Base-by-base conservation (phyloP, 257 asterid species). In the Solanum habrochaites region DNA sequence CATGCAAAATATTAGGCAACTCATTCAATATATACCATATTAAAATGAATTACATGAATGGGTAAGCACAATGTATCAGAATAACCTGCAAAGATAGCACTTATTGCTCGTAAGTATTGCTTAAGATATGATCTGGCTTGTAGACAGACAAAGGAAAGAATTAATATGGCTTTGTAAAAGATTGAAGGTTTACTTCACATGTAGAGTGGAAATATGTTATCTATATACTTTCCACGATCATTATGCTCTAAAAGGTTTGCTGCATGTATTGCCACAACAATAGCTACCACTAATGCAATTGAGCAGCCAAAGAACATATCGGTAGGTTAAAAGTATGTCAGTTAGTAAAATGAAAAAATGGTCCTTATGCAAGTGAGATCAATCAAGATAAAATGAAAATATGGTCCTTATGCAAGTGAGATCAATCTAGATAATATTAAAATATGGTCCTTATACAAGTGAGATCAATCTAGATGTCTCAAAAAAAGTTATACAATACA, bases 231-330 rank as follows among this genome's bases (percentile, higher is more conserved):
- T 2, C 40, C 87, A 49, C 92, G 90, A 47, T 91, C 94, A 23
- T 29, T 85, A 35, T 87, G 91, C 6, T 91, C 25, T 25, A 94
- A 93, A 88, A 94, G 94, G 73, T 92, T 45, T 58, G 94, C 86
- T 1, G 91, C 94, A 60, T 90, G 96, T 87, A 95, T 49, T 21
- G 91, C 2, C 86, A 91, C 83, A 37, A 88, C 20, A 16, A 94
- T 88, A 82, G 91, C 95, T 40, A 84, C 92, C 74, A 92, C 64
- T 12, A 96, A 94, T 6, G 98, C 96, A 67, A 93, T 87, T 10
- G 98, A 86, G 91, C 98, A 91, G 60, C 98, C 99, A 42, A 93
- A 85, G 85, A 93, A 93, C 49, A 96, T 87, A 81, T 98, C 98
- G 93, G 86, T 87, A 85, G 73, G 66, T 31, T 64, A 82, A 45